Base-by-base conservation (phyloP, 257 asterid genomes). In the Voacanga thouarsii region DNA sequence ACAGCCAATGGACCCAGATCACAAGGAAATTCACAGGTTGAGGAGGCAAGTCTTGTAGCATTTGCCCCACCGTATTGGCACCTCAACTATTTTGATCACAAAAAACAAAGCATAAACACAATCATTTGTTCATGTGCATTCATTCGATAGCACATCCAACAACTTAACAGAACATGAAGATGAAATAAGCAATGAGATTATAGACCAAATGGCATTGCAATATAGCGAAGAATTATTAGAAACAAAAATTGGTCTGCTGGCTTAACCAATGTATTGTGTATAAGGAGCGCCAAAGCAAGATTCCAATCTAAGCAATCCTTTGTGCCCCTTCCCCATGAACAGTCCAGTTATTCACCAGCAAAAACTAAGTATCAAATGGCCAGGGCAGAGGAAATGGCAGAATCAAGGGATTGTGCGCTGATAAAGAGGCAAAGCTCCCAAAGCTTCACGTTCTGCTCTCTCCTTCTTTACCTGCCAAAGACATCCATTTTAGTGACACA, bases 391-490 rank as follows among this genome's bases (percentile, higher is more conserved):
- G 37, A 37, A 39, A 78, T 14, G 50, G 85, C 76, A 43, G 60
- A 60, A 59, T 75, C 50, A 92, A 14, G 97, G 96, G 82, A 92
- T 33, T 71, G 90, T 78, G 71, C 96, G 93, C 83, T 92, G 94
- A 76, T 92, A 92, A 75, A 92, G 93, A 73, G 97, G 97, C 85
- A 92, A 83, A 12, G 88, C 97, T 68, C 96, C 97, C n/a, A 90
- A 86, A 37, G 94, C 93, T 85, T 86, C 88, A 7, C 95, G 90
- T 80, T 92, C 97, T 63, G 93, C 91, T 11, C 76, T 84, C 86
- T 92, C 97, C 67, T 81, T 87, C 84, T 90, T 88, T 59, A 92
- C 87, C 97, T 92, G 90, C 83, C 82, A 26, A 24, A 45, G 2
- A 23, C 45, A 64, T 5, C 45, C 11, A 37, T 37, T 66, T 41